These are phyloP conservation scores for Mrakia frigida DNA, from an alignment of 768 basidiomycete species.

Conservation along the genomic window DNA sequence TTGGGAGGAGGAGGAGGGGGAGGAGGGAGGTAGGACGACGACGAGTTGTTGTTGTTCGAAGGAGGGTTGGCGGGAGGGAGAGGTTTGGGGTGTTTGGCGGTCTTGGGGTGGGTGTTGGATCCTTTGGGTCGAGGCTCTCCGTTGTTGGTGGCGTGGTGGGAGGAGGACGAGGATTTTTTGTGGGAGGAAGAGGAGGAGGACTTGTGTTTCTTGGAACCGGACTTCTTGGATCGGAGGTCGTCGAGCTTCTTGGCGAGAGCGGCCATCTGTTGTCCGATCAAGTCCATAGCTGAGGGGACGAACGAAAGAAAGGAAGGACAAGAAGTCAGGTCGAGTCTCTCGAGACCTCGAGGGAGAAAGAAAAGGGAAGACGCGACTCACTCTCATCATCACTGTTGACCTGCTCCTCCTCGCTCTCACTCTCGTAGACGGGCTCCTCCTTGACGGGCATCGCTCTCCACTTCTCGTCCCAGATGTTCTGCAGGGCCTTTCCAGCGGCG, in stretches of 20 bases:
- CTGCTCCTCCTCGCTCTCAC: constrained; percentile 49
- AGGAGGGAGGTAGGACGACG: neutral
- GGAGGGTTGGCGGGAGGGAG: neutral
- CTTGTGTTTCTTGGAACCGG: constrained; percentile 9
- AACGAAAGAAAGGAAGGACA: neutral
- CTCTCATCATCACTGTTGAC: constrained; percentile 41
- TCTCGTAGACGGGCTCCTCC: constrained; percentile 49
- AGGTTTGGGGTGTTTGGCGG: constrained; percentile 10
- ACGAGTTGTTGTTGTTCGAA: neutral
- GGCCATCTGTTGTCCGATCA: constrained; percentile 12
- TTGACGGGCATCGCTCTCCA: constrained; percentile 68
- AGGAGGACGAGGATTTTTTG: constrained; percentile 8
- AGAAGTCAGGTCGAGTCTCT: neutral
- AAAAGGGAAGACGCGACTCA: neutral
- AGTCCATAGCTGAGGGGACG: neutral
- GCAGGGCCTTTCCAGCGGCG: constrained; percentile 75
- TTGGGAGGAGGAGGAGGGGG: constrained; percentile 9
- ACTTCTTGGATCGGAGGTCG: constrained; percentile 20
- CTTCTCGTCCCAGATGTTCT: constrained; percentile 84
- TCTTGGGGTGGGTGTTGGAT: constrained; percentile 16
- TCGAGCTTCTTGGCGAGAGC: constrained; percentile 13
- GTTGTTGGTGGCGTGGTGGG: neutral
- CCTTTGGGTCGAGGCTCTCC: constrained; percentile 17
- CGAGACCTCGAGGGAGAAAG: neutral
- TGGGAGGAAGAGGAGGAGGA: constrained; percentile 3